phyloP scores from a whole-genome alignment of 2,329 filamentous ascomycete genomes.

The Cladosporium oxysporum region DNA sequence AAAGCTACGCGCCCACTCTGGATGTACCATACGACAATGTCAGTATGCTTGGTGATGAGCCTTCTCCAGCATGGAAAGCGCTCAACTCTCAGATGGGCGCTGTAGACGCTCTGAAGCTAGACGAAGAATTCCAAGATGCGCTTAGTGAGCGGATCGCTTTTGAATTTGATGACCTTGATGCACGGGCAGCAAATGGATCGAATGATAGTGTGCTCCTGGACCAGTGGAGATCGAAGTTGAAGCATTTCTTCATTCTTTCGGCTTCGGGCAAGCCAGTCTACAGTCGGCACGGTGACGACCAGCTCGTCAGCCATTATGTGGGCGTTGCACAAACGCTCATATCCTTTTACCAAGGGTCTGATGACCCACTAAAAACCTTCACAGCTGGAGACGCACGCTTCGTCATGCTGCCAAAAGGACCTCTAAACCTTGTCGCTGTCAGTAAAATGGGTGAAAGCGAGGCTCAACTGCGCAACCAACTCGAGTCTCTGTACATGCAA shows the following conservation, averaged over 20 bases:
- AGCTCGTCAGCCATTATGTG: slow-evolving; percentile 88
- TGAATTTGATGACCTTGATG: slow-evolving; percentile 77
- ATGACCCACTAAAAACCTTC: slow-evolving; percentile 78
- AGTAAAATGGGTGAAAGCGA: slow-evolving; percentile 93
- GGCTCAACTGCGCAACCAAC: slow-evolving; percentile 77
- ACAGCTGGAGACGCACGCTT: slow-evolving; percentile 85
- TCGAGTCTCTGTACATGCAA: slow-evolving; percentile 97
- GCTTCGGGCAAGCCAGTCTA: slow-evolving; percentile 97
- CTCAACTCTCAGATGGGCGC: slow-evolving; percentile 62
- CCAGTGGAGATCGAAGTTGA: slow-evolving; percentile 87
- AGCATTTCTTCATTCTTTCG: slow-evolving; percentile 95
- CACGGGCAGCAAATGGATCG: slow-evolving; percentile 53
- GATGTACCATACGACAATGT: slow-evolving; percentile 71
- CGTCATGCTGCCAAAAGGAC: slow-evolving; percentile 79
- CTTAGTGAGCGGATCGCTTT: slow-evolving; percentile 67
- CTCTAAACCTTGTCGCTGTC: slow-evolving; percentile 90
- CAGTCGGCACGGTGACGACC: slow-evolving; percentile 88
- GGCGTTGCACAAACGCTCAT: slow-evolving; percentile 97
- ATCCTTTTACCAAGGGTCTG: slow-evolving; percentile 84
- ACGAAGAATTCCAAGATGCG: slow-evolving; percentile 47
- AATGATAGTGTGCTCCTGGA: slow-evolving; percentile 62
- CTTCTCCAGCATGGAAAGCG: slow-evolving; percentile 68
- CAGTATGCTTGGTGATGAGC: slow-evolving; percentile 73
- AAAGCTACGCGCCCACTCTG: slow-evolving; percentile 65
- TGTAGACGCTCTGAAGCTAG: slow-evolving; percentile 61